Base-by-base conservation (phyloP, 306 rosid species). In the Rosa lucieae region DNA sequence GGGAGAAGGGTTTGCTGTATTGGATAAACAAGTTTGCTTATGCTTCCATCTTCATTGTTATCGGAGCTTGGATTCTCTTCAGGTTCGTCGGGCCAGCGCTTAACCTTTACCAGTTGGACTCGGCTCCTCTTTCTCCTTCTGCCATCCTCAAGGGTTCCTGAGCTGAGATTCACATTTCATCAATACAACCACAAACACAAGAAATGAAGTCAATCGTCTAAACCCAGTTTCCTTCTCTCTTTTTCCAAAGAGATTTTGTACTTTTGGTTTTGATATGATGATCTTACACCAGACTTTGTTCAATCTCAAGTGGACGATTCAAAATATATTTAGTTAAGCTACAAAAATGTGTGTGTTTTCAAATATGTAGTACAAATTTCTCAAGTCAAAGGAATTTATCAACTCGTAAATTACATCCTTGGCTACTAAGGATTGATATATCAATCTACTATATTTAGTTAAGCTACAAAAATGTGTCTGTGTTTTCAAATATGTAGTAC, bases 21-120 rank as follows among this genome's bases (percentile, higher is more conserved):
- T 91, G 97, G 97, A 92, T 94, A 47, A 94, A 94, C 77, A 92
- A 95, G 79, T 90, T 91, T 78, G 99, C 99, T 4, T 95, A 92
- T 72, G 99, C 99, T 71, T 92, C 99, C 0, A 95, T 95, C 75
- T 95, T 85, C 83, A 89, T 95, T 20, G 87, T 87, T 82, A 95
- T 95, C 59, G 99, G 97, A 8, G 92, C 84, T 65, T 95, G 99
- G 99, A 90, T 93, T 20, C 1, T 84, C 9, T 95, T 95, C 81
- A 89, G 99, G 81, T 91, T 95, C 79, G 96, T 91, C 46, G 99
- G 99, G 51, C 99, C 99, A 5, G 83, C 98, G 5, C 88, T 95
- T 20, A 90, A 95, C 47, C 88, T 95, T 66, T 93, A 95, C 83
- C 99, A 95, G 89, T 77, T 95, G 67, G 99, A 95, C 81, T 37